These are phyloP conservation scores for Salix brachista DNA, from an alignment of 345 rosid species.

Conservation along the genomic window DNA sequence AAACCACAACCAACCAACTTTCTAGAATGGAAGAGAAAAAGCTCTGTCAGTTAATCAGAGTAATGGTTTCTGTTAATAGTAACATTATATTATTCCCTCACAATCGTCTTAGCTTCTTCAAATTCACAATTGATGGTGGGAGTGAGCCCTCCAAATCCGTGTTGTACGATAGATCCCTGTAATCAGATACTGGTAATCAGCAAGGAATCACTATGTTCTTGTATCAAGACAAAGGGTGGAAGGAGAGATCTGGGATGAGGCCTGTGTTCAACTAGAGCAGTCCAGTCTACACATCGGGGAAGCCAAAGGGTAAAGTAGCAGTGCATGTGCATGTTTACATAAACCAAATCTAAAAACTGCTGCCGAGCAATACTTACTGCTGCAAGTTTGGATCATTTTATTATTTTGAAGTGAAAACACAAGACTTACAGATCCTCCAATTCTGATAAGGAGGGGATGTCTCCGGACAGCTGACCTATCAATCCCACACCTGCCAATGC, in stretches of 20 bases:
- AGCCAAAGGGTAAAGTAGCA: not conserved
- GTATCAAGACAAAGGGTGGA: not conserved
- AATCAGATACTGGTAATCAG: slow-evolving; percentile 17
- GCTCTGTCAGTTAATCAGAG: slow-evolving; percentile 8
- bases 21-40: too few species aligned
- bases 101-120: slow-evolving; percentile 59
- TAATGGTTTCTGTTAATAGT: not conserved
- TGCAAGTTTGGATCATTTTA: not conserved
- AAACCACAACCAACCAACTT: slow-evolving; percentile 74
- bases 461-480: slow-evolving; percentile 51
- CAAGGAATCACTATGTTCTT: not conserved
- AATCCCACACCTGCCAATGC: slow-evolving; percentile 48
- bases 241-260: too few species aligned
- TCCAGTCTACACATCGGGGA: too few species aligned
- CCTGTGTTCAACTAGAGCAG: too few species aligned
- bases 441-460: slow-evolving; percentile 52
- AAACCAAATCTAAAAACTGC: too few species aligned
- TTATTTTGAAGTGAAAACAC: not conserved
- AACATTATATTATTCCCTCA: slow-evolving; percentile 30
- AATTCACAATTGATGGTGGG: slow-evolving; percentile 50
- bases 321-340: too few species aligned
- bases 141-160: slow-evolving; percentile 53
- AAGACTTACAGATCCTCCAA: slow-evolving; percentile 64
- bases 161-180: slow-evolving; percentile 82
- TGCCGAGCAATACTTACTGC: too few species aligned